Base-by-base conservation (phyloP, 495 filamentous ascomycete species). In the Hypoxylon rickii region DNA sequence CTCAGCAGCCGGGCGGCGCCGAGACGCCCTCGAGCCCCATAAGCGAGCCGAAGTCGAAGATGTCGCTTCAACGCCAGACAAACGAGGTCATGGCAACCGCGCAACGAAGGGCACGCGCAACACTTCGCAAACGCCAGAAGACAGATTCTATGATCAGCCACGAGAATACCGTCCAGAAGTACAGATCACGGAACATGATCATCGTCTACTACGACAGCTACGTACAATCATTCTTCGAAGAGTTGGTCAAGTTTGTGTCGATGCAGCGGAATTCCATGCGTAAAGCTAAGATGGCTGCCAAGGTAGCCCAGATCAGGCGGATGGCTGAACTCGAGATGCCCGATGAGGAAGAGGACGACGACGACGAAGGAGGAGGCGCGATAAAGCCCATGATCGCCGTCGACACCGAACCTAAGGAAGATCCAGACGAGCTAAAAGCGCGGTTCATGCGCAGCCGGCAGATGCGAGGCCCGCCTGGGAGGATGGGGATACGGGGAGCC, bases 151-250 rank as follows among this genome's bases (percentile, higher is more conserved):
- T 85, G 51, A 64, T 80, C 18, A 86, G 83, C 24, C 75, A 65
- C 34, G 77, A 82, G 51, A 64, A 57, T 57, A 70, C 41, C 59
- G 73, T 61, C 50, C 82, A 63, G 37, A 77, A 66, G 76, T 89
- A 87, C 66, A 85, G 89, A 48, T 86, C 83, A 10, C 82, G 88
- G 47, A 84, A 82, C 54, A 91, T 90, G 81, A 84, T 95, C 48
- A 85, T 93, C 20, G 87, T 96, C 34, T 89, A 92, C 68, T 96
- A 96, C 69, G 91, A 96, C 67, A 88, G 88, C 61, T 84, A 89
- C 50, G 86, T 91, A 8, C 92, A 96, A 65, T 80, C 83, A 26
- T 79, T 83, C 4, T 89, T 96, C 51, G 91, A 96, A 66, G 76
- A 83, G 41, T 73, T 95, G 22, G 91, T 94, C 40, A 88, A 88